Conservation (phyloP, 163 green algal genomes). For the Trebouxia gelatinosa region DNA sequence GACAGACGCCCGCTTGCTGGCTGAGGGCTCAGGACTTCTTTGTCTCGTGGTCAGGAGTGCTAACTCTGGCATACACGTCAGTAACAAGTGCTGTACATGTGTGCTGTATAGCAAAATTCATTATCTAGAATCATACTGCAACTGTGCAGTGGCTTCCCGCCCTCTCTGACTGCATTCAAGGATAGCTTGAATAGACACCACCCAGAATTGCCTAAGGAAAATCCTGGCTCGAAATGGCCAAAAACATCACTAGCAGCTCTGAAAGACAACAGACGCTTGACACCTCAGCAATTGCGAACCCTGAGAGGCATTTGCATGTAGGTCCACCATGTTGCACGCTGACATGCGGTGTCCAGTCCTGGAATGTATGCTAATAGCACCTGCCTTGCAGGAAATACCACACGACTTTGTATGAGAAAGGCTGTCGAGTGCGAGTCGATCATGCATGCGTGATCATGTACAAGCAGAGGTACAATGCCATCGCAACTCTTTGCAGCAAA, state of each 20-base stretch:
- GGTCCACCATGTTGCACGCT: not conserved
- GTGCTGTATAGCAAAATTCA: no score
- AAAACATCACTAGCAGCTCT: conserved; percentile 78
- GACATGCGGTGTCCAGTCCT: not conserved
- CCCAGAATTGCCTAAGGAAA: conserved; percentile 51
- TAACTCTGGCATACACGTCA: conserved; percentile 58
- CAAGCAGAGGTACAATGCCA: not conserved
- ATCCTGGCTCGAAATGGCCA: conserved; percentile 60
- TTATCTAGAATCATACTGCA: not conserved
- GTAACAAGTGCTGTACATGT: not conserved
- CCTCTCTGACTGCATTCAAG: conserved; percentile 44
- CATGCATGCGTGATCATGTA: not conserved
- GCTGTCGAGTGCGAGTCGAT: not conserved
- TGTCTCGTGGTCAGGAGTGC: conserved; percentile 60
- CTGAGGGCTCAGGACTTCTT: no score
- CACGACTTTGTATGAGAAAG: not conserved
- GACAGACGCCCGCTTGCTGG: no score
- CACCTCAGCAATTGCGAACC: conserved; percentile 66
- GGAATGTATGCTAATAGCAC: not conserved
- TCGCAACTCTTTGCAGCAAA: not conserved
- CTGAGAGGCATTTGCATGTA: conserved; percentile 69
- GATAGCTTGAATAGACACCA: not conserved
- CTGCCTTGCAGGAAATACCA: not conserved
- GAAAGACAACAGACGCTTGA: conserved; percentile 71
- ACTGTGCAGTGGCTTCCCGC: conserved; percentile 47